Evolutionary conservation across 2,329 filamentous ascomycete genomes (phyloP), one percentile per base, ranked within the genome.

Genomic region (Alternaria sp.): DNA sequence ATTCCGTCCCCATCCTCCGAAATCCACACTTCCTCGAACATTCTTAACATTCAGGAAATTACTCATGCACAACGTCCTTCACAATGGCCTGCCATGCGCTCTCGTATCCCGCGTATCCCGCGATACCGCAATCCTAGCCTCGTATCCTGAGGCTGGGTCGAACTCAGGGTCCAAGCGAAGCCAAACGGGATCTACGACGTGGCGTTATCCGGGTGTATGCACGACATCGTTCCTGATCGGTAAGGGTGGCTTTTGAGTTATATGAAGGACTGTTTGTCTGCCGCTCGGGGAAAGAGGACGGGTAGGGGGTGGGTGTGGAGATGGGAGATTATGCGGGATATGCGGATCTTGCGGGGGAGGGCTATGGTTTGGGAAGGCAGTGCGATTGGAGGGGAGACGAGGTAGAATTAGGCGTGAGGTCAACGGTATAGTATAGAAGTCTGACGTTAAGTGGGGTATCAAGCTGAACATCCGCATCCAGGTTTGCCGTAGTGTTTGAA

Each of bases 391-490:
- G 30, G 6, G 12, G 30, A 19, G 40, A 44, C 1, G n/a, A 44
- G 40, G 40, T 44, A 44, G 32, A 9, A 36, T 36, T 15, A 36
- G 32, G 15, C 32, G 10, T 45, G 19, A 45, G 43, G 2, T 21
- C 2, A 2, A 21, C 7, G 12, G 12, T 23, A 23, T 46, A 23
- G 3, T 25, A n/a, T 25, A 15, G 21, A n/a, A 6, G n/a, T n/a
- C 8, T 15, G 19, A 26, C 21, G 21, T 10, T n/a, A 10, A 25
- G 10, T 17, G n/a, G 4, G 15, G 25, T 55, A 47, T 69, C 26
- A 73, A 17, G 63, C 71, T 13, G 63, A 75, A 54, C 79, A 81
- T 28, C 77, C 79, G 68, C 79, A 81, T 15, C 69, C 72, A 2
- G 66, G 73, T 49, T 75, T 73, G 17, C 70, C 70, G 36, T 68